Evolutionary conservation across 331 rosid species (phyloP).

Genomic region (Pyrus hybrid): DNA sequence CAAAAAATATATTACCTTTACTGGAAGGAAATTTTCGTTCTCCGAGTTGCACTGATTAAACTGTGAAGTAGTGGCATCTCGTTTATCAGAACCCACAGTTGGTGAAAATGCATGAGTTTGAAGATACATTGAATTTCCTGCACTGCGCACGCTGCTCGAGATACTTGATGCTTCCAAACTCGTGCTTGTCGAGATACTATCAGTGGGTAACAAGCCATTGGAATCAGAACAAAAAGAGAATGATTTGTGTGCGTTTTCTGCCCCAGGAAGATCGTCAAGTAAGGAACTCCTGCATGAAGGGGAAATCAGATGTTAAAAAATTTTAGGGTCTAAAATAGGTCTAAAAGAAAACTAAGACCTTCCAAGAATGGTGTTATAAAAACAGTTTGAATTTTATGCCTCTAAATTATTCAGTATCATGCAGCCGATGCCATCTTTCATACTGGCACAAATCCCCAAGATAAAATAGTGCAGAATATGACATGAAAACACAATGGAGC

Average conservation of each 20-base stretch:
- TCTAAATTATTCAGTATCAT: constrained; percentile 16
- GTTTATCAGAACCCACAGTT: constrained; percentile 19
- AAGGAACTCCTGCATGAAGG: constrained; percentile 36
- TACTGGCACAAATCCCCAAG: constrained; percentile 19
- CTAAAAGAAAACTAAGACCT: constrained; percentile 20
- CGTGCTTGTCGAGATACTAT: constrained; percentile 9
- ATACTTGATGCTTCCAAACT: constrained; percentile 9
- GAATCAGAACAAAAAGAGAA: constrained; percentile 24
- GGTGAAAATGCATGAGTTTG: constrained; percentile 21
- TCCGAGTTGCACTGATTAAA: constrained; percentile 21
- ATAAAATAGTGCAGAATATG: constrained; percentile 16
- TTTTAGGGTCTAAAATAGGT: not conserved
- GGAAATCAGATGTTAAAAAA: constrained; percentile 11
- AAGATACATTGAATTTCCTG: constrained; percentile 21
- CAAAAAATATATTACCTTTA: constrained; percentile 29
- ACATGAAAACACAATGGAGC: constrained; percentile 32
- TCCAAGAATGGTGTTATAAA: not conserved
- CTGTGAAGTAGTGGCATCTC: constrained; percentile 11
- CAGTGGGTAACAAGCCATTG: constrained; percentile 16
- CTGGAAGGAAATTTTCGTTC: constrained; percentile 9
- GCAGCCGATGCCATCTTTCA: constrained; percentile 22
- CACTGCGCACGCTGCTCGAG: constrained; percentile 6
- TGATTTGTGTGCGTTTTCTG: constrained; percentile 25
- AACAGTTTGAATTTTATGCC: constrained; percentile 11
- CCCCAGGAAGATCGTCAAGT: constrained; percentile 32